These are phyloP conservation scores for Trichoderma parareesei DNA, from an alignment of 495 filamentous ascomycete species.

Conservation along the genomic window DNA sequence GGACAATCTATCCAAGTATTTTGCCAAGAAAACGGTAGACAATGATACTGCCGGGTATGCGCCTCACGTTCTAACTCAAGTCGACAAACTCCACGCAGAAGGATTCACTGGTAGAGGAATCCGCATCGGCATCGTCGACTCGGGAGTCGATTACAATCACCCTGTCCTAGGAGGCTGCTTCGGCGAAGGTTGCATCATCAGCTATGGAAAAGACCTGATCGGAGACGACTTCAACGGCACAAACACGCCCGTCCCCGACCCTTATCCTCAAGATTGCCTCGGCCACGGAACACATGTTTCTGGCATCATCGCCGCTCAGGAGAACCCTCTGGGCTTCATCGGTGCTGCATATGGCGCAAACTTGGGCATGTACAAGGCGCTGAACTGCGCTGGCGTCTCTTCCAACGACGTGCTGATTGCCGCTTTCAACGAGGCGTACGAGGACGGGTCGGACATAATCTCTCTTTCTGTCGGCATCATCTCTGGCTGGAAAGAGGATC, in stretches of 20 bases:
- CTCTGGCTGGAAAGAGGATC: conserved; percentile 47
- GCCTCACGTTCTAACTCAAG: conserved; percentile 41
- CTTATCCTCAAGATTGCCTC: conserved; percentile 37
- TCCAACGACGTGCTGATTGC: conserved; percentile 46
- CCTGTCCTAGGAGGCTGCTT: conserved; percentile 52
- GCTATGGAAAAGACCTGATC: conserved; percentile 44
- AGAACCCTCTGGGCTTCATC: conserved; percentile 42
- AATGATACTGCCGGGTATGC: conserved; percentile 28
- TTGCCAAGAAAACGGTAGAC: neutral
- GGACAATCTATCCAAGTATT: conserved; percentile 28
- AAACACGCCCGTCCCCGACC: conserved; percentile 37
- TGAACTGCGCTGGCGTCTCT: conserved; percentile 40
- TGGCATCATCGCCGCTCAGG: conserved; percentile 48
- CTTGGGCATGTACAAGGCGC: conserved; percentile 48
- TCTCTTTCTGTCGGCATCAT: conserved; percentile 48
- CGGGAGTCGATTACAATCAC: conserved; percentile 48
- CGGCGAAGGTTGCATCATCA: conserved; percentile 44
- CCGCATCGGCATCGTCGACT: conserved; percentile 41
- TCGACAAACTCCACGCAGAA: conserved; percentile 38
- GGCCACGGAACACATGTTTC: conserved; percentile 44
- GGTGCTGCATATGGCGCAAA: conserved; percentile 47
- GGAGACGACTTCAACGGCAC: conserved; percentile 40
- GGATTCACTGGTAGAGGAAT: conserved; percentile 38
- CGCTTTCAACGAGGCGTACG: conserved; percentile 48
- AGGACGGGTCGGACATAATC: conserved; percentile 51